A percentile compares a stretch with the other conserved stretches of the same genome.
Evolutionary conservation across 371 early-diverging fungal genomes (phyloP).

Genomic region (Mucor racemosus): DNA sequence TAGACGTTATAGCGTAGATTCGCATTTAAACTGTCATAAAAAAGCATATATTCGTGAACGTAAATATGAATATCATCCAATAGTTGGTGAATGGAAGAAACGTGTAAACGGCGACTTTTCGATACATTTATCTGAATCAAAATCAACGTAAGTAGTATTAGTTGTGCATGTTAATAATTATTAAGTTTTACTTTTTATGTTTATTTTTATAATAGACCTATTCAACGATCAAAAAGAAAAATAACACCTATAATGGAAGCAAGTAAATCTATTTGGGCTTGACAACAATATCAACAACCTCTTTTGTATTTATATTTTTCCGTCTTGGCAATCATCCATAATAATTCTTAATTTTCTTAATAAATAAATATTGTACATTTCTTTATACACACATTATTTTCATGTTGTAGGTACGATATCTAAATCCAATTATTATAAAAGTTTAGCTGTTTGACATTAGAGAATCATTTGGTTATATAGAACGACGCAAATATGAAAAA

Average conservation of each 20-base stretch:
- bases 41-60: constrained; percentile 14
- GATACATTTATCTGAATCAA: constrained; percentile 9
- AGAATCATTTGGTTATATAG: too few relatives aligned
- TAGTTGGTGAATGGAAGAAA: constrained; percentile 28
- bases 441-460: too few relatives aligned
- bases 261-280: constrained; percentile 6
- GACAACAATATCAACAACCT: background rate
- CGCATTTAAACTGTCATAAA: background rate
- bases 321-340: too few relatives aligned
- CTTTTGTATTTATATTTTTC: too few relatives aligned
- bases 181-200: background rate
- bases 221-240: constrained; percentile 3
- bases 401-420: too few relatives aligned
- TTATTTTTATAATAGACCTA: constrained; percentile 8
- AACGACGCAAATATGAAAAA: too few relatives aligned
- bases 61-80: constrained; percentile 28
- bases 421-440: too few relatives aligned
- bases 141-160: constrained; percentile 17
- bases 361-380: too few relatives aligned
- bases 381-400: too few relatives aligned
- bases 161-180: background rate
- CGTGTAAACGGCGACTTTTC: background rate
- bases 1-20: constrained; percentile 12
- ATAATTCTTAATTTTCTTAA: too few relatives aligned
- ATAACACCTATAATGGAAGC: constrained; percentile 9